Evolutionary conservation across 1,284 basidiomycete genomes (phyloP).

Genomic region (Waitea zeae): DNA sequence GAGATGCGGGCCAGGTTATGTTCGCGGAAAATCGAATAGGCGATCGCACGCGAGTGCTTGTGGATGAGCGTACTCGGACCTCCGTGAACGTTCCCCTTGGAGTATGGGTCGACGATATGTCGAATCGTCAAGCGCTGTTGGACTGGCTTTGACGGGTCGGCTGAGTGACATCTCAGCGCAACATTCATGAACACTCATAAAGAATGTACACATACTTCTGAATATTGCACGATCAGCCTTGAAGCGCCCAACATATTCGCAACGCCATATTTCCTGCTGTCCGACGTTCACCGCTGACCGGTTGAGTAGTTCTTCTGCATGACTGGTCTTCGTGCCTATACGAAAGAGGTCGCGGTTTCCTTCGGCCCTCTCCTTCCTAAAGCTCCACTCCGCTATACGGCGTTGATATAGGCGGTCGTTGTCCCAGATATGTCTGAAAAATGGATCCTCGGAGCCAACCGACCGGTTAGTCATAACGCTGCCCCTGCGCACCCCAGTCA

Average conservation of each 20-base stretch:
- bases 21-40: conserved; percentile 57
- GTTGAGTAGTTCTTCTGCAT: conserved; percentile 10
- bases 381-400: conserved; percentile 40
- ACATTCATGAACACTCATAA: not conserved
- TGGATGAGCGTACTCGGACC: conserved; percentile 55
- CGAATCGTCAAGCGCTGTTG: conserved; percentile 51
- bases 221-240: conserved; percentile 34
- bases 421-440: conserved; percentile 28
- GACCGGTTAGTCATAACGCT: not conserved
- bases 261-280: conserved; percentile 49
- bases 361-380: conserved; percentile 35
- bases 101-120: conserved; percentile 32
- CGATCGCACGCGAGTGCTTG: conserved; percentile 58
- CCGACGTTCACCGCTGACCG: conserved; percentile 24
- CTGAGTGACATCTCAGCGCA: conserved; percentile 13
- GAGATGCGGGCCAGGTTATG: conserved; percentile 22
- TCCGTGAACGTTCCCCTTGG: conserved; percentile 20
- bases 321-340: conserved; percentile 5
- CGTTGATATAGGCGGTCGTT: conserved; percentile 29
- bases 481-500: not conserved
- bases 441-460: conserved; percentile 24
- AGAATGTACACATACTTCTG: conserved; percentile 20
- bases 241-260: conserved; percentile 45
- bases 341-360: conserved; percentile 10
- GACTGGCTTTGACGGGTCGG: conserved; percentile 34